Conservation (phyloP, 2,329 filamentous ascomycete genomes). For the Talaromyces sp. region DNA sequence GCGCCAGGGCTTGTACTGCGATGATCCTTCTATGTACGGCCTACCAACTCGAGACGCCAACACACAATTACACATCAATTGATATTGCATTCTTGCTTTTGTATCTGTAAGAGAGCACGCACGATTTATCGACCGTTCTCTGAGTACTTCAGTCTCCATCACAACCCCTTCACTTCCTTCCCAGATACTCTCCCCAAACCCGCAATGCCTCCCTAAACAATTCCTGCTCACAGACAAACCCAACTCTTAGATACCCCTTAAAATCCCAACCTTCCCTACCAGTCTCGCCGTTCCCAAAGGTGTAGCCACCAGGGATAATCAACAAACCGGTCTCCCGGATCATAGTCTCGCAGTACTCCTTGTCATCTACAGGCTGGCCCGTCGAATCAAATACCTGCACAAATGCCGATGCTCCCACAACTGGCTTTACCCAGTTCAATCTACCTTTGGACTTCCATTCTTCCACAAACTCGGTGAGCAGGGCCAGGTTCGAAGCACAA, state of each 20-base stretch:
- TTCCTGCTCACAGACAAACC: background rate
- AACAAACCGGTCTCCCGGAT: background rate
- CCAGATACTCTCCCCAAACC: background rate
- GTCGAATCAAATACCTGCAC: background rate
- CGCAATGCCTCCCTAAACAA: background rate
- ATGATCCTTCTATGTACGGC: background rate
- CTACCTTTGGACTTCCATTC: background rate
- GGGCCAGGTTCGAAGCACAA: background rate
- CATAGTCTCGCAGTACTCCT: background rate
- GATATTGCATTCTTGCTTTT: no score
- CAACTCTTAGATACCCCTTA: background rate
- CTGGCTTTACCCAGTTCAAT: background rate
- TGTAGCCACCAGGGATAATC: background rate
- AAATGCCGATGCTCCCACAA: background rate
- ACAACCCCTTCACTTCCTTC: background rate
- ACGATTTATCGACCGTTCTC: background rate
- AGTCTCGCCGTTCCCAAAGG: background rate
- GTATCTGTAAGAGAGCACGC: no score
- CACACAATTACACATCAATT: background rate
- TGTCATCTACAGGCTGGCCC: background rate
- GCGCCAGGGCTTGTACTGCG: background rate
- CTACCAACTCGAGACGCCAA: background rate
- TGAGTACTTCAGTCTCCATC: background rate
- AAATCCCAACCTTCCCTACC: background rate
- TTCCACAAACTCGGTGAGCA: background rate